phyloP scores from a whole-genome alignment of 2,329 filamentous ascomycete species.

The Ophiocordyceps camponoti-saundersi region DNA sequence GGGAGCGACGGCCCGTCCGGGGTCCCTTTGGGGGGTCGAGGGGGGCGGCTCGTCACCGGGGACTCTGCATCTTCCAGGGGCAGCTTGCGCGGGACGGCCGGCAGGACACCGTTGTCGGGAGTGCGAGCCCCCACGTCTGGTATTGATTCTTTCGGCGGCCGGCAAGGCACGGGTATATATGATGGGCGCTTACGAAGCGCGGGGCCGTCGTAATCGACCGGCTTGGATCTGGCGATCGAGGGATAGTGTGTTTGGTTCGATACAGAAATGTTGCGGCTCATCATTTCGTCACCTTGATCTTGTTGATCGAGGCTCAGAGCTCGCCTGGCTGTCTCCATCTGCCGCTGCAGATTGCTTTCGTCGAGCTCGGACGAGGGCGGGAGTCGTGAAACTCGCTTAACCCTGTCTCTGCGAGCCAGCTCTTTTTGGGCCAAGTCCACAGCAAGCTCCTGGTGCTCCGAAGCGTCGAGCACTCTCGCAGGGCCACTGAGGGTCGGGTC shows the following conservation, averaged over 20 bases:
- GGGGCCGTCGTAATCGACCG: constrained; percentile 24
- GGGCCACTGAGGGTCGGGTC: constrained; percentile 45
- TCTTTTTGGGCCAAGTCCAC: constrained; percentile 61
- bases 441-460: constrained; percentile 57
- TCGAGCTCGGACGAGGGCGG: constrained; percentile 15
- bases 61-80: constrained; percentile 6
- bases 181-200: constrained; percentile 4
- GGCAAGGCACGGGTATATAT: constrained; percentile 13
- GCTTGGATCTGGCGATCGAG: constrained; percentile 32
- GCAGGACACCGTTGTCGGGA: constrained; percentile 1
- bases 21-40: constrained; percentile 13
- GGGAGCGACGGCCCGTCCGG: constrained; percentile 11
- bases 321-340: constrained; percentile 36
- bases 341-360: constrained; percentile 26
- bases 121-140: constrained; percentile 1
- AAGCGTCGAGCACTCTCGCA: constrained; percentile 47
- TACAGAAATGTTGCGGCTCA: constrained; percentile 4
- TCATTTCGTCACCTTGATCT: constrained; percentile 9
- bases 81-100: constrained; percentile 13
- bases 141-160: constrained; percentile 14
- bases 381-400: constrained; percentile 37
- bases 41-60: constrained; percentile 4
- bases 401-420: constrained; percentile 47
- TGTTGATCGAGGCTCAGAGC: constrained; percentile 18
- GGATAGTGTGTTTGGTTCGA: constrained; percentile 35